A percentile compares a stretch with the other conserved stretches of the same genome.
Conservation (phyloP, 2,329 filamentous ascomycete genomes). For the Aspergillus sp. region DNA sequence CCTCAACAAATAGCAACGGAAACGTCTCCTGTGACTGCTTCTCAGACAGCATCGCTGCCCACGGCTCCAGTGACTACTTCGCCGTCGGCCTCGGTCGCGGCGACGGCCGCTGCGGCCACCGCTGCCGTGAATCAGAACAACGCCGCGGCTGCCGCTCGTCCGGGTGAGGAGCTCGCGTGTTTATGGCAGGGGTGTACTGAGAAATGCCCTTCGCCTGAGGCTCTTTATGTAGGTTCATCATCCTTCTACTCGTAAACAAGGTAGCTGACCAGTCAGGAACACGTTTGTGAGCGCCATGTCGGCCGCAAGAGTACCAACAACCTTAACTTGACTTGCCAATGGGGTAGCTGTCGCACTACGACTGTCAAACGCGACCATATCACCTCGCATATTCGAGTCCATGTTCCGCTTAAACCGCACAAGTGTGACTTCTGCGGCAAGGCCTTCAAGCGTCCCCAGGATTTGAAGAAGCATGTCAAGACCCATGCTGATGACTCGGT, state of each 20-base stretch:
- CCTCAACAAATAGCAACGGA: slow-evolving; percentile 13
- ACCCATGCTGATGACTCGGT: slow-evolving; percentile 96
- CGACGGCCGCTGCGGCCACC: slow-evolving; percentile 31
- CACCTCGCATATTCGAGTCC: slow-evolving; percentile 95
- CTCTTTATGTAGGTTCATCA: slow-evolving; percentile 51
- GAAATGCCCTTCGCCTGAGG: slow-evolving; percentile 51
- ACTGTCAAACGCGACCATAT: slow-evolving; percentile 99
- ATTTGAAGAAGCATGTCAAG: slow-evolving; percentile 99
- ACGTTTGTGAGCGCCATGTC: slow-evolving; percentile 97
- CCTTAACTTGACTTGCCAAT: slow-evolving; percentile 92
- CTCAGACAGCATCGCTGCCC: background rate
- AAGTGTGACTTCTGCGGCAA: slow-evolving; percentile 99
- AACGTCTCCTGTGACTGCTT: slow-evolving; percentile 13
- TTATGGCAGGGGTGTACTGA: slow-evolving; percentile 60
- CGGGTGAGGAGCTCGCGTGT: slow-evolving; percentile 42
- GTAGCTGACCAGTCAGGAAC: slow-evolving; percentile 56
- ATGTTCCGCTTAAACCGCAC: slow-evolving; percentile 97
- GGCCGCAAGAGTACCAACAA: slow-evolving; percentile 99
- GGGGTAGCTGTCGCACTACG: slow-evolving; percentile 91
- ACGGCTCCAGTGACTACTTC: slow-evolving; percentile 16
- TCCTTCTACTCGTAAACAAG: background rate
- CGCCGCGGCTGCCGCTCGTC: slow-evolving; percentile 23
- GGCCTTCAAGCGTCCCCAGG: slow-evolving; percentile 97
- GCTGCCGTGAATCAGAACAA: slow-evolving; percentile 27
- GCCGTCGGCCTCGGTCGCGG: slow-evolving; percentile 25